Conservation (phyloP, 345 rosid species). For the Litchi chinensis region DNA sequence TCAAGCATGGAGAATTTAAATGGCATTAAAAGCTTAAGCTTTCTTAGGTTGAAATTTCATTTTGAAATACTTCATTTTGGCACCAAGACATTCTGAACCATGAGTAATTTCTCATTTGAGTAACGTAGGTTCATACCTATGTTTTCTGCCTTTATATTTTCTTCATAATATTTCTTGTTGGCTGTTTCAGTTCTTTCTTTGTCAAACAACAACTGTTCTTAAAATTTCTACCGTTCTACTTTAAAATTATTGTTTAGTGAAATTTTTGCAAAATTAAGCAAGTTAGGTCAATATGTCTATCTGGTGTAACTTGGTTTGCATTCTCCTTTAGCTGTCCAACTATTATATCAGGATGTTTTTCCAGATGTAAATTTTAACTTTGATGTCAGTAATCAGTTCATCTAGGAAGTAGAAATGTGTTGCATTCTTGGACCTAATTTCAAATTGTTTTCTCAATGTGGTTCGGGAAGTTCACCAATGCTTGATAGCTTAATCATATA, state of each 20-base stretch:
- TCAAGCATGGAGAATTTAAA: not conserved
- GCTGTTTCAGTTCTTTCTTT: not conserved
- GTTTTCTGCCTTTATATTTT: not conserved
- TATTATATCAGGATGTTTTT: not conserved
- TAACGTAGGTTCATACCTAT: not conserved
- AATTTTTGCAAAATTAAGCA: not conserved
- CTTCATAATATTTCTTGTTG: no score
- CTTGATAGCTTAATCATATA: not conserved
- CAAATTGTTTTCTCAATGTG: not conserved
- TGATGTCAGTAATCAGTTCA: no score
- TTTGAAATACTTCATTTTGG: not conserved
- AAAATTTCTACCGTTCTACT: not conserved
- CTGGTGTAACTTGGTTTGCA: not conserved
- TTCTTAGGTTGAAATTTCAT: not conserved
- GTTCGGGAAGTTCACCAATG: not conserved
- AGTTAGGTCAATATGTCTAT: not conserved
- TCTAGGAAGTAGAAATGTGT: not conserved
- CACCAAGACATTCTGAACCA: not conserved
- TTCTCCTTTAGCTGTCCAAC: not conserved
- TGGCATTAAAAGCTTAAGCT: not conserved
- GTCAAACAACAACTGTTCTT: not conserved
- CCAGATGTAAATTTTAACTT: not conserved
- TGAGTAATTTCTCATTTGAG: not conserved
- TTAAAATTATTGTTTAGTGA: not conserved
- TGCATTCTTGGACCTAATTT: not conserved